Percentiles rank a stretch among this genome's conserved stretches.
phyloP scores from a whole-genome alignment of 2,329 filamentous ascomycete species.

The Tympanopsis confertula region DNA sequence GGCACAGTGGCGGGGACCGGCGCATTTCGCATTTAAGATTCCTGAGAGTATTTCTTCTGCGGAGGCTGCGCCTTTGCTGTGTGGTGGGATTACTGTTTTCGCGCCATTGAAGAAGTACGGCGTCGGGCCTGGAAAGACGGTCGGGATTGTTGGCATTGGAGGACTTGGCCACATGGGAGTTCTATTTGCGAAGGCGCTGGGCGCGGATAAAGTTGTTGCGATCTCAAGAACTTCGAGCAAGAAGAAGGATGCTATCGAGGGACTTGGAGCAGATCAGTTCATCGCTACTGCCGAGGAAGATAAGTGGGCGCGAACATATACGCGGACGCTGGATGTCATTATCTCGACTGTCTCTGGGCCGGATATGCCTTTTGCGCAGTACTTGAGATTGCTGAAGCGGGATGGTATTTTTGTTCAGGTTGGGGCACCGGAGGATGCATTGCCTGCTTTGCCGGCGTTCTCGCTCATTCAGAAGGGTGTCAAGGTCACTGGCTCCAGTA shows the following conservation, averaged over 20 bases:
- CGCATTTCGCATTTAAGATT: constrained; percentile 3
- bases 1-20: constrained; percentile 1
- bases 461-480: constrained; percentile 43
- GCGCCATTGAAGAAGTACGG: constrained; percentile 5
- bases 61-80: constrained; percentile 6
- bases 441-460: constrained; percentile 24
- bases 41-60: neutral
- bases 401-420: constrained; percentile 50
- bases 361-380: constrained; percentile 40
- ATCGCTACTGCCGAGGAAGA: constrained; percentile 45
- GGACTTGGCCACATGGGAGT: constrained; percentile 9
- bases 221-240: neutral
- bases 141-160: constrained; percentile 8
- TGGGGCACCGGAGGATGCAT: constrained; percentile 36
- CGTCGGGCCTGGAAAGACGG: constrained; percentile 2
- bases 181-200: neutral
- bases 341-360: constrained; percentile 26
- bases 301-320: constrained; percentile 5
- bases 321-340: constrained; percentile 5
- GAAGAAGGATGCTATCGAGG: constrained; percentile 21
- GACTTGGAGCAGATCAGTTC: constrained; percentile 38
- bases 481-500: constrained; percentile 32
- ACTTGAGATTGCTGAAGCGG: constrained; percentile 38
- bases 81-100: constrained; percentile 6
- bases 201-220: neutral